Evolutionary conservation across 345 rosid species (phyloP).

Genomic region (Eucalyptus urophylla): DNA sequence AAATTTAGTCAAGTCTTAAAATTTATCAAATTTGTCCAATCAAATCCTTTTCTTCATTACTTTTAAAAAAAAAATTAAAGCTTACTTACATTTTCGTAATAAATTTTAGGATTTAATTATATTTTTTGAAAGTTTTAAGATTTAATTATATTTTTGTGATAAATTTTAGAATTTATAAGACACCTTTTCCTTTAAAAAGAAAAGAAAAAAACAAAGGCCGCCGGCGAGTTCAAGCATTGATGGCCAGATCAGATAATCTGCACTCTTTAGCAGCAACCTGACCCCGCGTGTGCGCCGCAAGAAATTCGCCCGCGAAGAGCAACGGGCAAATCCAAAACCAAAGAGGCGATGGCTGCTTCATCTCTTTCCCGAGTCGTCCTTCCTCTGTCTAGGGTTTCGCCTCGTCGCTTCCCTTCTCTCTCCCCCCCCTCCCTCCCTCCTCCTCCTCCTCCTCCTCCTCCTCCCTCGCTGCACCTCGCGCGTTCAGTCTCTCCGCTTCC

Average conservation of each 20-base stretch:
- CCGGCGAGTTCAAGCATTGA: background rate
- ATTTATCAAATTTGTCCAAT: no score
- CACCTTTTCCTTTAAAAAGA: no score
- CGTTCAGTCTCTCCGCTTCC: background rate
- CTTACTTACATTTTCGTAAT: no score
- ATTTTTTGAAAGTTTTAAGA: accelerated
- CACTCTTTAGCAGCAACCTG: background rate
- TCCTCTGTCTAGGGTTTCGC: background rate
- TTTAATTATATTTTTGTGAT: no score
- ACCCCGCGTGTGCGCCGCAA: background rate
- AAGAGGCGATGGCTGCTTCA: background rate
- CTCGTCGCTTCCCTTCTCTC: background rate
- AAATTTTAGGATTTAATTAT: accelerated
- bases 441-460: background rate
- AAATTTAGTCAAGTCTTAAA: accelerated
- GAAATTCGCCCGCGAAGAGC: background rate
- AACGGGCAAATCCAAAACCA: background rate
- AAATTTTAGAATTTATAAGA: no score
- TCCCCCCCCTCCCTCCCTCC: background rate
- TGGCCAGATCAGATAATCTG: background rate
- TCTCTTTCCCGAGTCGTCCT: background rate
- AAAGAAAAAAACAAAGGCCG: no score
- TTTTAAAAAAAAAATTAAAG: no score
- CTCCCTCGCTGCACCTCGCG: background rate
- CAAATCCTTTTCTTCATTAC: accelerated